These are phyloP conservation scores for Comarum palustre DNA, from an alignment of 306 rosid genomes.

Conservation along the genomic window DNA sequence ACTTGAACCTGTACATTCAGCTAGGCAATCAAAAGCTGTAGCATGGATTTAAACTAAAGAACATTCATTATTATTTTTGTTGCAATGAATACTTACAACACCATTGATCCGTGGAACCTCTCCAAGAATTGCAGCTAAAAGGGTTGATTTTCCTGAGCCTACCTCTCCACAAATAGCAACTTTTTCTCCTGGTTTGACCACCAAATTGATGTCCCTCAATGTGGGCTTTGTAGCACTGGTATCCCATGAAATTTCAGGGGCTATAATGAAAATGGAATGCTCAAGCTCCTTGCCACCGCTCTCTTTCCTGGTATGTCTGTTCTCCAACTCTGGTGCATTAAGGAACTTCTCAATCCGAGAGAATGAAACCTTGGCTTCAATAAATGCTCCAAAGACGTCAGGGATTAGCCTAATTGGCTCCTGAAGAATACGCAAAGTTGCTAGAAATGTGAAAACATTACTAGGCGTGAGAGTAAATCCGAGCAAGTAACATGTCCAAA, in stretches of 20 bases:
- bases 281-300: slow-evolving; percentile 3
- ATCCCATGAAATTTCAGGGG: slow-evolving; percentile 29
- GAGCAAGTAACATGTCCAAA: slow-evolving; percentile 32
- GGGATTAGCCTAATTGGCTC: slow-evolving; percentile 32
- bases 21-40: not conserved
- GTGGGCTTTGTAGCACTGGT: slow-evolving; percentile 16
- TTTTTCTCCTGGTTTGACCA: slow-evolving; percentile 27
- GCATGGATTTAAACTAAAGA: not conserved
- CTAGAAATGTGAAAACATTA: slow-evolving; percentile 30
- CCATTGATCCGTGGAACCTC: slow-evolving; percentile 31
- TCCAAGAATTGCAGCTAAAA: slow-evolving; percentile 32
- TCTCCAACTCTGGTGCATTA: slow-evolving; percentile 27
- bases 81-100: slow-evolving; percentile 18
- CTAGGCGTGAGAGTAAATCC: slow-evolving; percentile 19
- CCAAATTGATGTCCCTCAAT: slow-evolving; percentile 22
- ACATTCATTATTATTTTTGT: not conserved
- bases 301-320: slow-evolving; percentile 6
- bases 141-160: slow-evolving; percentile 36
- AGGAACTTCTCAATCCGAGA: slow-evolving; percentile 30
- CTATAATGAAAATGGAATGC: slow-evolving; percentile 13
- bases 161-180: slow-evolving; percentile 38
- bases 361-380: slow-evolving; percentile 34
- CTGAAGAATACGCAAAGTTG: slow-evolving; percentile 33
- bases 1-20: slow-evolving; percentile 30
- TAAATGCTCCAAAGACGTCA: slow-evolving; percentile 28